These are phyloP conservation scores for Dictyostelium capitatum DNA, from an alignment of 78 protist species.

Conservation along the genomic window DNA sequence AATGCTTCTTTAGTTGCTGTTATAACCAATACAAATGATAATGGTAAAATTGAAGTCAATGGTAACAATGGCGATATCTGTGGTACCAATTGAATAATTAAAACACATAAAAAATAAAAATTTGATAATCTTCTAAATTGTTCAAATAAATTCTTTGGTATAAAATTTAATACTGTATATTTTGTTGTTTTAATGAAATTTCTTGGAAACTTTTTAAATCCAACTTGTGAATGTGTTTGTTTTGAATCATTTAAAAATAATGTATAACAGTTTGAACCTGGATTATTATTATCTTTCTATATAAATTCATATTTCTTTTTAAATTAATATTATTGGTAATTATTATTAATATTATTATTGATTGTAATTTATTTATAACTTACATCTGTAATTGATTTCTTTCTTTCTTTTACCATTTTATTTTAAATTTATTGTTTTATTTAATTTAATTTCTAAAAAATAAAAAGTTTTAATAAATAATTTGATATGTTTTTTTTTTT, in stretches of 20 bases:
- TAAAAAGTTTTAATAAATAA: background rate
- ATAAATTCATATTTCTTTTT: background rate
- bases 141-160: slow-evolving; percentile 84
- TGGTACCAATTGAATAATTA: slow-evolving; percentile 84
- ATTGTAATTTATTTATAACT: too few species aligned
- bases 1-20: slow-evolving; percentile 83
- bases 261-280: slow-evolving; percentile 56
- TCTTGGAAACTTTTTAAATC: slow-evolving; percentile 57
- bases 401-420: slow-evolving; percentile 8
- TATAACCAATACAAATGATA: slow-evolving; percentile 85
- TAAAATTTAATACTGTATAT: slow-evolving; percentile 80
- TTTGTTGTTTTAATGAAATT: slow-evolving; percentile 84
- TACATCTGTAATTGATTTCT: slow-evolving; percentile 18
- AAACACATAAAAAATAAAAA: slow-evolving; percentile 90
- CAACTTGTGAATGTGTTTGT: slow-evolving; percentile 36
- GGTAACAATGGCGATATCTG: slow-evolving; percentile 88
- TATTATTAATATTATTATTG: background rate
- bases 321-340: background rate
- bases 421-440: background rate
- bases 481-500: too few species aligned
- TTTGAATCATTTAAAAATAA: slow-evolving; percentile 68
- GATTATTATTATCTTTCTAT: background rate
- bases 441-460: background rate
- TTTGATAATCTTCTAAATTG: slow-evolving; percentile 86
- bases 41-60: slow-evolving; percentile 87